Percentiles rank a stretch among this genome's conserved stretches.
phyloP scores from a whole-genome alignment of 163 green algal species.

The Chlorella variabilis region DNA sequence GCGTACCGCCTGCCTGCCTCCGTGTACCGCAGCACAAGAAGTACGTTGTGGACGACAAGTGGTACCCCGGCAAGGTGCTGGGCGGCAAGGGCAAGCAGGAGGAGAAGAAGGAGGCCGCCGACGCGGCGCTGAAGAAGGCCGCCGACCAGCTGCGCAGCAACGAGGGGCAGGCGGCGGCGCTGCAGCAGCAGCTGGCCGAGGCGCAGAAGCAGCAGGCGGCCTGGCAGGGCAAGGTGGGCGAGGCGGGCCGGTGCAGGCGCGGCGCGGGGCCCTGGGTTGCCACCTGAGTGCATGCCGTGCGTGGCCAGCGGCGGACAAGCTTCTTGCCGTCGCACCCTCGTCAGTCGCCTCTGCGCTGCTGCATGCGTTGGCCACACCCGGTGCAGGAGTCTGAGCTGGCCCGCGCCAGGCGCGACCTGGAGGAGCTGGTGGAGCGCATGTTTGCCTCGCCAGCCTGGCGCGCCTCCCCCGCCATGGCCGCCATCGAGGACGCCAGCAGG shows the following conservation, averaged over 20 bases:
- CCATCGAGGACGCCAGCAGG: not conserved
- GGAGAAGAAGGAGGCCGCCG: constrained; percentile 9
- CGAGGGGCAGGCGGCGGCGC: not conserved
- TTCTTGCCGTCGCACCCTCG: too few relatives aligned
- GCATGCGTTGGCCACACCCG: not conserved
- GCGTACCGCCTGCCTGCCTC: not conserved
- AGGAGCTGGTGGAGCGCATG: constrained; percentile 28
- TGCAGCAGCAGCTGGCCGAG: not conserved
- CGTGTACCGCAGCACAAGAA: constrained; percentile 1
- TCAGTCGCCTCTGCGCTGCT: too few relatives aligned
- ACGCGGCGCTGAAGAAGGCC: not conserved
- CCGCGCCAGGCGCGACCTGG: not conserved
- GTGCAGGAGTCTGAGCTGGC: constrained; percentile 13
- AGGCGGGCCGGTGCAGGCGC: too few relatives aligned
- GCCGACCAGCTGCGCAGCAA: not conserved
- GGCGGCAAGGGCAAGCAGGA: constrained; percentile 28
- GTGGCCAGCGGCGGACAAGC: too few relatives aligned
- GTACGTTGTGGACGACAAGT: not conserved
- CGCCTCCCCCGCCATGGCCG: not conserved
- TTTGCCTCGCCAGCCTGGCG: constrained; percentile 16
- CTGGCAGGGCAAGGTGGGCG: constrained; percentile 24
- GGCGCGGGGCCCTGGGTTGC: too few relatives aligned
- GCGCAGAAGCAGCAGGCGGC: constrained; percentile 29
- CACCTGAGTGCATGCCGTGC: too few relatives aligned
- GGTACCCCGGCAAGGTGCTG: constrained; percentile 33